Base-by-base conservation (phyloP, 805 yeast genomes). In the Candida andamanensis region DNA sequence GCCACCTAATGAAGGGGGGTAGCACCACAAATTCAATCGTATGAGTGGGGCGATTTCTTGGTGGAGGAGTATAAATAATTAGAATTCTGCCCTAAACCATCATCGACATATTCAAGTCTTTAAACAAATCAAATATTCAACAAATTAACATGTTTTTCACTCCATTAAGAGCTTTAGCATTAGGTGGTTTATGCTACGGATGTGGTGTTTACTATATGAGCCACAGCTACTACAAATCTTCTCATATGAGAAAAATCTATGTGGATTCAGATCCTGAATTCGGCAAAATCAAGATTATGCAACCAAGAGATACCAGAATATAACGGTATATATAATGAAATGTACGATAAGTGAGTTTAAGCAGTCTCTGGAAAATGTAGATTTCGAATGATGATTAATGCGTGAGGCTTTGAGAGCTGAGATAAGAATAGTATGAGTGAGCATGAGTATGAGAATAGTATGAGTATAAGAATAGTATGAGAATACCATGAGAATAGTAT, bases 151-250 rank as follows among this genome's bases (percentile, higher is more conserved):
- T n/a, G n/a, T n/a, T n/a, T n/a, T n/a, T n/a, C 19, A 41, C 47
- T 22, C 55, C 56, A 22, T 24, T 36, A 17, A 47, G 42, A 44
- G 64, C 64, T 6, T 47, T 63, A 17, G 22, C 50, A 7, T 37
- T 48, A 18, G 67, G 68, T 18, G 63, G 63, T 24, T 33, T 40
- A 16, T 46, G 43, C 21, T 60, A 62, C 38, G 62, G 59, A 5
- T 29, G 50, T 13, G 62, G 59, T 8, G 65, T 47, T 3, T 36
- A 46, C 26, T 58, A 45, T 41, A 64, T 63, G 69, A 36, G 47
- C 15, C 53, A 39, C 11, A 40, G 46, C 36, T 63, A 59, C 49
- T 61, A 53, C 45, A 30, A 42, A 16, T 40, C 50, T 28, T 60
- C 63, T 5, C 28, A 51, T 4, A 42, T 62, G 31, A 54, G 48